phyloP scores from a whole-genome alignment of 2,329 filamentous ascomycete species.

The Cordyceps sp. region DNA sequence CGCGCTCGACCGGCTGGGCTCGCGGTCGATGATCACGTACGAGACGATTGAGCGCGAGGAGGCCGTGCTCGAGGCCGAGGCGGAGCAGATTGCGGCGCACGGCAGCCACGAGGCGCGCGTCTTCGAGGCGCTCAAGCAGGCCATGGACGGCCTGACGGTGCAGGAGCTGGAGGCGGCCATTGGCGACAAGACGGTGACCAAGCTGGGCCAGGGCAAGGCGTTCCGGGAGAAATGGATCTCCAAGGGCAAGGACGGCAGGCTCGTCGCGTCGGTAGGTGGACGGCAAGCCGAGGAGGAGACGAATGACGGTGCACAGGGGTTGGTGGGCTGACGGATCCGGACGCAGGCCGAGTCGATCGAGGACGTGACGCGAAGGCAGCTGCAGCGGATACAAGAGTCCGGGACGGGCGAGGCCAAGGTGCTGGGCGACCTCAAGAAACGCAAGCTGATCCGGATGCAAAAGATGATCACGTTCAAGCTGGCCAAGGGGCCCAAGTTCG shows the following conservation, averaged over 20 bases:
- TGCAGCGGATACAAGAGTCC: constrained; percentile 55
- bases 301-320: too few relatives aligned
- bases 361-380: constrained; percentile 62
- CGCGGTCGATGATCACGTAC: constrained; percentile 75
- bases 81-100: constrained; percentile 52
- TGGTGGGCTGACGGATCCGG: neutral
- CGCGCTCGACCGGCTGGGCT: constrained; percentile 70
- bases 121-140: constrained; percentile 55
- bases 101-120: constrained; percentile 74
- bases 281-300: neutral
- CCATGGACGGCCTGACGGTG: constrained; percentile 68
- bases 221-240: constrained; percentile 67
- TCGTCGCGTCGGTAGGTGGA: constrained; percentile 31
- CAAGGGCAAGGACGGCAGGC: constrained; percentile 40
- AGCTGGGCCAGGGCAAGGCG: constrained; percentile 85
- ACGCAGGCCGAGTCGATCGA: constrained; percentile 51
- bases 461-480: constrained; percentile 79
- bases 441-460: constrained; percentile 70
- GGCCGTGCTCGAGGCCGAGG: constrained; percentile 58
- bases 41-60: constrained; percentile 70
- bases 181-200: constrained; percentile 56
- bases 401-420: constrained; percentile 60
- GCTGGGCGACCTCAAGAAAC: constrained; percentile 72
- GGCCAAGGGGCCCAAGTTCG: constrained; percentile 74
- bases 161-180: constrained; percentile 52